Evolutionary conservation across 176 grass and related monocot species (phyloP), one percentile per base, ranked within the genome.

Genomic region (Typha latifolia): DNA sequence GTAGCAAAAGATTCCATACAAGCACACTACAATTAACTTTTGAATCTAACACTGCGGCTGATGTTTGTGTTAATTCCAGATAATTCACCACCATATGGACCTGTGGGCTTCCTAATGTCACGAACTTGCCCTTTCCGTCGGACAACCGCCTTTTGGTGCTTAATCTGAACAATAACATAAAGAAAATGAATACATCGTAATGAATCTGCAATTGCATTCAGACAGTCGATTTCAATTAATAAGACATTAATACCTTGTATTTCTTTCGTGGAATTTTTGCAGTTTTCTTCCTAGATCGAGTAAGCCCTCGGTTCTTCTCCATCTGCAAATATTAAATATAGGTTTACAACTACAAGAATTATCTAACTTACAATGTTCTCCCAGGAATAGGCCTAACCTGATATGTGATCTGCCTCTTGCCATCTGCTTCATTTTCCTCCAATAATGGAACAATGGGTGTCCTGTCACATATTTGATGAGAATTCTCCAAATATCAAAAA

Each of bases 231-330:
- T 20, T 6, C 14, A 21, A 12, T 14, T 21, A 11, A 63, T 1
- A 50, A 66, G 9, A 15, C 12, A 69, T 29, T 3, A 31, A 79
- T 86, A 96, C 89, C 85, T 82, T 97, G 85, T 97, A 97, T 71
- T 97, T 97, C 83, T 90, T 97, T 52, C 94, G 79, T 4, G 94
- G 94, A 77, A 90, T 97, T 77, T 90, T 97, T 32, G 72, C 66
- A 18, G 80, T 73, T 81, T 90, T 97, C 62, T 97, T 97, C 71
- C 94, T 82, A 15, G 80, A 66, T 16, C 94, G 89, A 52, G 94
- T 97, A 49, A 97, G 74, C 0, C 94, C 94, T 29, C 80, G 72
- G 74, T 97, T 97, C 70, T 97, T 97, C 69, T 89, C 85, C 14
- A 97, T 97, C 94, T 97, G 89, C 70, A 71, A 66, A 8, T 16